Evolutionary conservation across 306 rosid species (phyloP), one percentile per base, ranked within the genome.

Genomic region (Mimosa pudica): DNA sequence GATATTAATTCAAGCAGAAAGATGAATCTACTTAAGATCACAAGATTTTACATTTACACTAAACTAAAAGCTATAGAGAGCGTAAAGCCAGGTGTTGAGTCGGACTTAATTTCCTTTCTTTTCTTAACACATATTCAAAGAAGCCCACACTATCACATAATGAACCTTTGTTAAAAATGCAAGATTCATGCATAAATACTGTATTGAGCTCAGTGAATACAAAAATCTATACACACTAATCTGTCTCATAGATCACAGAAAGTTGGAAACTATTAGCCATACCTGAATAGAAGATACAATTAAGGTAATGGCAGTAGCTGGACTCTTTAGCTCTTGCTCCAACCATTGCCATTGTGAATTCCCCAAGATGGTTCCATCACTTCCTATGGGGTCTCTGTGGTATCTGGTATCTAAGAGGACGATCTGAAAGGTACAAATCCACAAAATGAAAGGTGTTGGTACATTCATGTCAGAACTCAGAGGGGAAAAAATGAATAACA

Each of bases 221-320:
- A 41, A 8, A 17, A 78, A 64, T 41, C 52, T 49, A 70, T 42
- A 70, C 33, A 69, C 2, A 70, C 36, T 32, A 60, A 58, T 69
- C 48, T 63, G 49, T 76, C 71, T 41, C 60, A 24, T 52, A n/a
- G 54, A 67, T 60, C 48, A 46, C 54, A 63, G 64, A 13, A 67
- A 61, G 52, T 13, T 36, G 63, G 65, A 54, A 68, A 46, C 60
- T 47, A 64, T 81, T 32, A 55, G n/a, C n/a, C 12, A 14, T 78
- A 86, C 96, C 96, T 89, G 97, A 80, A 93, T 75, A 76, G 97
- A 93, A 78, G 97, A 93, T 61, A 82, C 97, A 62, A 93, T 89
- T 67, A 93, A 69, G 33, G 97, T 91, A 77, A 91, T 38, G 76
- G 90, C 89, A 14, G 97, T 85, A 69, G 89, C 82, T 32, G 88